A percentile compares a stretch with the other conserved stretches of the same genome.
Evolutionary conservation across 2,329 filamentous ascomycete species (phyloP).

Genomic region (Madurella fahalii): DNA sequence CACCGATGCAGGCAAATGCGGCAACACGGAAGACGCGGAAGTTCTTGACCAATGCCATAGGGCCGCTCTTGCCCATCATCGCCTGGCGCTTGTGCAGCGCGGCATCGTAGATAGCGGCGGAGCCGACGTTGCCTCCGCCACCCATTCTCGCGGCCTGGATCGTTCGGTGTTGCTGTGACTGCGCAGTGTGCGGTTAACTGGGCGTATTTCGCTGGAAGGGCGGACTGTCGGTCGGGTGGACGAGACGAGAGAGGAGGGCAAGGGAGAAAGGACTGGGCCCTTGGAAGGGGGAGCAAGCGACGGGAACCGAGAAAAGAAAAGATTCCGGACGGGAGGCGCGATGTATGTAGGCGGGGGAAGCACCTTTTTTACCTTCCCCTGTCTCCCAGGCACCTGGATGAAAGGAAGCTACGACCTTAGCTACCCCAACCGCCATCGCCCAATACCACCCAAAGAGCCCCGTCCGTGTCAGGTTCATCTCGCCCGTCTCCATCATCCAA

Average conservation of each 20-base stretch:
- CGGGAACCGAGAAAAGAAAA: not conserved
- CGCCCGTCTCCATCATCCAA: slow-evolving; percentile 9
- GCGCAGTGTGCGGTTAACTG: no score
- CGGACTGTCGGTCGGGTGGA: not conserved
- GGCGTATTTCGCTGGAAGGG: no score
- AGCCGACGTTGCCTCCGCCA: slow-evolving; percentile 35
- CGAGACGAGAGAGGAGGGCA: not conserved
- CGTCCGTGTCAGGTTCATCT: not conserved
- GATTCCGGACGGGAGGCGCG: not conserved
- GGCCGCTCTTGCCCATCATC: slow-evolving; percentile 51
- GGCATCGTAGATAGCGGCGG: slow-evolving; percentile 44
- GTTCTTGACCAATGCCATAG: slow-evolving; percentile 54
- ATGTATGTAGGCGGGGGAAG: not conserved
- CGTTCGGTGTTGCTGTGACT: not conserved
- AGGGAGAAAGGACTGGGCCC: not conserved
- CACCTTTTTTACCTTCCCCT: not conserved
- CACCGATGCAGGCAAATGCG: slow-evolving; percentile 59
- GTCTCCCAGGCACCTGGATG: not conserved
- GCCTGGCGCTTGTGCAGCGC: slow-evolving; percentile 49
- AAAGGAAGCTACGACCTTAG: not conserved
- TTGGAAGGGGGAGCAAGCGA: not conserved
- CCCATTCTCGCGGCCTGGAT: slow-evolving; percentile 31
- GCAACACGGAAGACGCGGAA: slow-evolving; percentile 58
- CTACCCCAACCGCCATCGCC: not conserved
- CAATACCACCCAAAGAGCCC: slow-evolving; percentile 5